These are phyloP conservation scores for Alloascoidea hylecoeti DNA, from an alignment of 805 yeast genomes.

Conservation along the genomic window DNA sequence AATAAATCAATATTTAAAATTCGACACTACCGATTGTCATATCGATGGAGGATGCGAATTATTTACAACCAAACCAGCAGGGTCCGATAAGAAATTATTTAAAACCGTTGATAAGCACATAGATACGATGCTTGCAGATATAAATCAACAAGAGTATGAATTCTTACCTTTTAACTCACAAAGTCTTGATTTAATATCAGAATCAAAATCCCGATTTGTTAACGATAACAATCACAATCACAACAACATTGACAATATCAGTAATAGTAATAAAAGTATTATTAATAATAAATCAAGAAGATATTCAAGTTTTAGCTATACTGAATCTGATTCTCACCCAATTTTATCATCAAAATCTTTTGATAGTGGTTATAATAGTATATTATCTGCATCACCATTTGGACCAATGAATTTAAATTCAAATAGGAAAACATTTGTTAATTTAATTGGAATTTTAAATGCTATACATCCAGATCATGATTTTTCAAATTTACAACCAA, in stretches of 20 bases:
- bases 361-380: slow-evolving; percentile 3
- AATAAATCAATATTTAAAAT: slow-evolving; percentile 74
- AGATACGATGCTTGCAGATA: slow-evolving; percentile 27
- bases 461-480: slow-evolving; percentile 95
- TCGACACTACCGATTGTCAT: slow-evolving; percentile 60
- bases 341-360: slow-evolving; percentile 3
- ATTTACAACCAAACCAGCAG: slow-evolving; percentile 88
- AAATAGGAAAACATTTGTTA: slow-evolving; percentile 80
- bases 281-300: slow-evolving; percentile 5
- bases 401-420: slow-evolving; percentile 85
- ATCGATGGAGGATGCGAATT: slow-evolving; percentile 86
- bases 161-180: slow-evolving; percentile 9
- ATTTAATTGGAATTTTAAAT: slow-evolving; percentile 78
- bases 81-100: slow-evolving; percentile 78
- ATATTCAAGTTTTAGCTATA: slow-evolving; percentile 12
- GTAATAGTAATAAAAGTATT: slow-evolving; percentile 1
- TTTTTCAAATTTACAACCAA: slow-evolving; percentile 75
- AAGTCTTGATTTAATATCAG: slow-evolving; percentile 7
- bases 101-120: slow-evolving; percentile 77
- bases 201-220: slow-evolving; percentile 11
- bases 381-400: slow-evolving; percentile 42
- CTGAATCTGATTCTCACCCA: slow-evolving; percentile 6
- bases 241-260: slow-evolving; percentile 3
- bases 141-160: neutral
- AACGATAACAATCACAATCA: slow-evolving; percentile 9